phyloP scores from a whole-genome alignment of 441 rosid species.

The Euphorbia celastroides region DNA sequence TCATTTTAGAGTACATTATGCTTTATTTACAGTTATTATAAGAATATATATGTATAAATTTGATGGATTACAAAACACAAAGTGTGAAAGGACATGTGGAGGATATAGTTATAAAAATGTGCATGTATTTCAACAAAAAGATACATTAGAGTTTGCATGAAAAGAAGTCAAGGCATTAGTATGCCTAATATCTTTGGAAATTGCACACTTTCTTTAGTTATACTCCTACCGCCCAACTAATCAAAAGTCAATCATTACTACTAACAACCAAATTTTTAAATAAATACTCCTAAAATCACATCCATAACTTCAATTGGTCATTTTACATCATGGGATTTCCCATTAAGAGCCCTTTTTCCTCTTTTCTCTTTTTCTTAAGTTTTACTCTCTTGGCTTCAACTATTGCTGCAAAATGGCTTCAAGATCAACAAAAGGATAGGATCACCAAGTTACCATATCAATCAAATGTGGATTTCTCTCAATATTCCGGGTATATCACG shows the following conservation, averaged over 20 bases:
- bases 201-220: slow-evolving; percentile 5
- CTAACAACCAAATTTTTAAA: slow-evolving; percentile 11
- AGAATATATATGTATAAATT: too few relatives aligned
- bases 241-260: slow-evolving; percentile 8
- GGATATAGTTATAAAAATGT: not conserved
- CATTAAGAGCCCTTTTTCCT: slow-evolving; percentile 9
- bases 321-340: slow-evolving; percentile 7
- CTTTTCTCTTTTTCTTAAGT: slow-evolving; percentile 12
- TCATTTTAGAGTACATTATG: too few relatives aligned
- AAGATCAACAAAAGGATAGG: slow-evolving; percentile 41
- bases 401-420: slow-evolving; percentile 8
- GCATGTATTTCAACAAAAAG: slow-evolving; percentile 22
- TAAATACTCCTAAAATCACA: slow-evolving; percentile 4
- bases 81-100: not conserved
- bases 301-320: slow-evolving; percentile 10
- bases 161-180: slow-evolving; percentile 19
- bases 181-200: not conserved
- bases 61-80: not conserved
- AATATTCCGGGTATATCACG: slow-evolving; percentile 78
- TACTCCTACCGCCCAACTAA: slow-evolving; percentile 17
- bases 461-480: slow-evolving; percentile 63
- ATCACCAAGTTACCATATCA: slow-evolving; percentile 59
- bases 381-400: slow-evolving; percentile 12
- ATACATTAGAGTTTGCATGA: slow-evolving; percentile 6
- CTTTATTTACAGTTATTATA: too few relatives aligned